A percentile compares a stretch with the other conserved stretches of the same genome.
phyloP scores from a whole-genome alignment of 306 rosid genomes.

The Hippophae rhamnoides region DNA sequence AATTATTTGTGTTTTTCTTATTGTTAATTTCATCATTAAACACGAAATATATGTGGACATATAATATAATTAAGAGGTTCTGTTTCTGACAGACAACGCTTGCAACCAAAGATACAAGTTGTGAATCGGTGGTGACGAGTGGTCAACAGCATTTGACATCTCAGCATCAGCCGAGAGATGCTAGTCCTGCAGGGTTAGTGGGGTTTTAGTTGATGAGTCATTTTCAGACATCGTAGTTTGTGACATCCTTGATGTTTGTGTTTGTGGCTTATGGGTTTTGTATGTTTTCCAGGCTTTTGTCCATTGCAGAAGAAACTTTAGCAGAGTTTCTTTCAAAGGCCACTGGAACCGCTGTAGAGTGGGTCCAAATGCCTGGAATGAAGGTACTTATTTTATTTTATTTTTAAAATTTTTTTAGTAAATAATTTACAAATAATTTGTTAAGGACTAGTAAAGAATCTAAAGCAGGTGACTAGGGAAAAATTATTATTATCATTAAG shows the following conservation, averaged over 20 bases:
- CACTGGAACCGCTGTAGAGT: slow-evolving; percentile 99
- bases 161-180: slow-evolving; percentile 98
- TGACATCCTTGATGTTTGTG: slow-evolving; percentile 24
- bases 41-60: not conserved
- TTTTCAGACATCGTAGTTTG: slow-evolving; percentile 33
- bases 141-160: slow-evolving; percentile 88
- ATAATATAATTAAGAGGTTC: slow-evolving; percentile 11
- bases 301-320: slow-evolving; percentile 99
- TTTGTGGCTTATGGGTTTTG: slow-evolving; percentile 33
- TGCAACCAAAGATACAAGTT: slow-evolving; percentile 86
- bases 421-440: slow-evolving; percentile 1
- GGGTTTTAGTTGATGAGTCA: slow-evolving; percentile 44
- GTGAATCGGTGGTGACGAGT: slow-evolving; percentile 90
- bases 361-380: slow-evolving; percentile 99
- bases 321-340: slow-evolving; percentile 99
- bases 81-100: slow-evolving; percentile 49
- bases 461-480: no score
- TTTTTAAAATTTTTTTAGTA: not conserved
- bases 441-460: not conserved
- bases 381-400: slow-evolving; percentile 37
- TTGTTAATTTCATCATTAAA: not conserved
- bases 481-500: no score
- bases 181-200: slow-evolving; percentile 99
- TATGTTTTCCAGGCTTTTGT: slow-evolving; percentile 75
- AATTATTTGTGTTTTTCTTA: not conserved